phyloP scores from a whole-genome alignment of 345 rosid species.

The Pistacia atlantica region DNA sequence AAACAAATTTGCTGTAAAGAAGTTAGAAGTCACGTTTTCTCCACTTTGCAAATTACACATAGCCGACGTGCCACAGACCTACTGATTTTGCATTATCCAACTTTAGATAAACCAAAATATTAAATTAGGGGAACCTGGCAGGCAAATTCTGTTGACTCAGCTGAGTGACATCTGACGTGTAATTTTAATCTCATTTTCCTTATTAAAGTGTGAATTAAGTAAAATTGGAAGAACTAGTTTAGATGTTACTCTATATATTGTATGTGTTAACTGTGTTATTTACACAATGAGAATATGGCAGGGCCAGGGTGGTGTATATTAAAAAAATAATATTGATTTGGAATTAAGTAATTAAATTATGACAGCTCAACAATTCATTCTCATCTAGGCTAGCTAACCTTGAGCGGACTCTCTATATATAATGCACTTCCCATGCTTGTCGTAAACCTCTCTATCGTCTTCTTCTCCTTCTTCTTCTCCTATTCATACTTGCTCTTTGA shows the following conservation, averaged over 20 bases:
- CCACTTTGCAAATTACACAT: background rate
- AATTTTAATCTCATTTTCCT: background rate
- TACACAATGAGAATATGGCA: too few relatives aligned
- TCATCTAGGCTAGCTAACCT: background rate
- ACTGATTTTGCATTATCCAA: conserved; percentile 39
- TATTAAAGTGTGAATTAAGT: too few relatives aligned
- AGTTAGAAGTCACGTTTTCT: conserved; percentile 30
- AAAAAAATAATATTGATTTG: background rate
- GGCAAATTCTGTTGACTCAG: conserved; percentile 16
- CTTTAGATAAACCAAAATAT: conserved; percentile 24
- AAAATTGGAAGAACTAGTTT: too few relatives aligned
- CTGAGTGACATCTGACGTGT: conserved; percentile 32
- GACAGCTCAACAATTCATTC: conserved; percentile 40
- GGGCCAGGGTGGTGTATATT: background rate
- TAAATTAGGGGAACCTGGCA: conserved; percentile 20
- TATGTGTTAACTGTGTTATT: too few relatives aligned
- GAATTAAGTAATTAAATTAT: background rate
- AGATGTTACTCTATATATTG: too few relatives aligned
- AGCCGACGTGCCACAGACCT: conserved; percentile 3
- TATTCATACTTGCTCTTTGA: background rate
- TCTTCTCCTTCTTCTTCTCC: background rate
- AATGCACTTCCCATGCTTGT: conserved; percentile 15
- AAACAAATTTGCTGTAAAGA: conserved; percentile 25
- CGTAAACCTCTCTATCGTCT: conserved; percentile 17
- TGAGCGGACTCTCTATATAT: conserved; percentile 24